Percentiles rank a stretch among this genome's conserved stretches.
phyloP scores from a whole-genome alignment of 805 yeast species.

The Kluyveromyces aestuarii region DNA sequence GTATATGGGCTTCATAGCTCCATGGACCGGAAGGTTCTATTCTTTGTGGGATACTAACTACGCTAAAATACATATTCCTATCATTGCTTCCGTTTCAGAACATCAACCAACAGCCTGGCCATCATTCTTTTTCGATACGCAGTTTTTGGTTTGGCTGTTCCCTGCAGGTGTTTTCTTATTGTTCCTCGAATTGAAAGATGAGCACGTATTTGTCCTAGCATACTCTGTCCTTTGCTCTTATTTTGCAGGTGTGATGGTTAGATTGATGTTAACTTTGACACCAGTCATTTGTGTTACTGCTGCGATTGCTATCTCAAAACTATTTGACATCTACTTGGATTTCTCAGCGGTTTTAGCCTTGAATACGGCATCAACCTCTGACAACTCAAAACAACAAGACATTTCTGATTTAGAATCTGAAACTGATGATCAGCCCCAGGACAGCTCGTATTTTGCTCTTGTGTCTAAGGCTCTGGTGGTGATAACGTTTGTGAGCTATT shows the following conservation, averaged over 20 bases:
- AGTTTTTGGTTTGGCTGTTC: conserved; percentile 92
- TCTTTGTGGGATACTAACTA: conserved; percentile 97
- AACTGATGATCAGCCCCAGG: neutral
- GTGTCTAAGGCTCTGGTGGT: conserved; percentile 56
- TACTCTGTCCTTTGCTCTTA: conserved; percentile 91
- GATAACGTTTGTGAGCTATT: conserved; percentile 60
- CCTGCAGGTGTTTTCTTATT: conserved; percentile 93
- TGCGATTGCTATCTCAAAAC: conserved; percentile 77
- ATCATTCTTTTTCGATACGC: conserved; percentile 89
- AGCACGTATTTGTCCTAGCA: conserved; percentile 85
- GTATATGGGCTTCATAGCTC: conserved; percentile 88
- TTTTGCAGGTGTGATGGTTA: conserved; percentile 98
- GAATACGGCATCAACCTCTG: neutral
- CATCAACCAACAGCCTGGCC: conserved; percentile 99
- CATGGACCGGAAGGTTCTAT: conserved; percentile 99
- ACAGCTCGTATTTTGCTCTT: conserved; percentile 25
- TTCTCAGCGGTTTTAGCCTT: conserved; percentile 29
- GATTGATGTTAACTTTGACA: conserved; percentile 92
- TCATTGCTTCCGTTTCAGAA: conserved; percentile 96
- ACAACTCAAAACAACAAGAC: conserved; percentile 5
- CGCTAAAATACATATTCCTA: conserved; percentile 96
- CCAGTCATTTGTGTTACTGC: conserved; percentile 93
- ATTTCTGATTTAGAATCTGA: neutral
- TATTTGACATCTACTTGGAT: conserved; percentile 75
- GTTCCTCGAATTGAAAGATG: conserved; percentile 83